Percentiles rank a stretch among this genome's conserved stretches.
Evolutionary conservation across 2,329 filamentous ascomycete genomes (phyloP).

Genomic region (Talaromyces sp.): DNA sequence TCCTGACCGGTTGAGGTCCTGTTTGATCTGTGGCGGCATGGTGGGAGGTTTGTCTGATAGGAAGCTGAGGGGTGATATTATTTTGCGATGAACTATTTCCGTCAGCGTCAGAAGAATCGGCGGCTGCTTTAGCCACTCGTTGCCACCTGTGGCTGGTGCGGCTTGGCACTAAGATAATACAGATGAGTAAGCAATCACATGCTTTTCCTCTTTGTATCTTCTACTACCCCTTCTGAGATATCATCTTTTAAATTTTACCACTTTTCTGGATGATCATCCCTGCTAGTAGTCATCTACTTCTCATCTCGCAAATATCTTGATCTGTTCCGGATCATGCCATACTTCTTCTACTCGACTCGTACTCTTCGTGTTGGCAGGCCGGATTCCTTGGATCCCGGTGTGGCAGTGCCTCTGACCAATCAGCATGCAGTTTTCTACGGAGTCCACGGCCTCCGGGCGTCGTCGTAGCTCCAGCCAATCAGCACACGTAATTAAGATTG

Average conservation of each 20-base stretch:
- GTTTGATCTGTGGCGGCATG: conserved; percentile 92
- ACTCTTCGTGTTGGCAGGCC: not conserved
- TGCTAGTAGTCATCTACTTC: not conserved
- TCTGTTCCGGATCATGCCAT: not conserved
- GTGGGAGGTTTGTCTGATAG: not conserved
- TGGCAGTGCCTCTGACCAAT: conserved; percentile 2
- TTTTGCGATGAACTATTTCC: no score
- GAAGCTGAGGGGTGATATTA: not conserved
- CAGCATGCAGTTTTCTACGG: not conserved
- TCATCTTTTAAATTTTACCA: not conserved
- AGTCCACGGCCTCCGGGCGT: conserved; percentile 9
- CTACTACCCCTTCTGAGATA: not conserved
- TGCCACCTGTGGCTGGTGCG: conserved; percentile 13
- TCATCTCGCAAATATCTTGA: not conserved
- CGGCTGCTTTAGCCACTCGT: conserved; percentile 6
- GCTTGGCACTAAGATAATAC: not conserved
- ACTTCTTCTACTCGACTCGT: not conserved
- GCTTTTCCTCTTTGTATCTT: not conserved
- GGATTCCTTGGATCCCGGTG: conserved; percentile 13
- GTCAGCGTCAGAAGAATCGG: not conserved
- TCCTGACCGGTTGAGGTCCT: conserved; percentile 89
- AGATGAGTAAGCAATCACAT: conserved; percentile 9
- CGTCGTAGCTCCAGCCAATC: not conserved
- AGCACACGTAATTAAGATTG: not conserved
- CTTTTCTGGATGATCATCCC: not conserved